Evolutionary conservation across 2,329 filamentous ascomycete genomes (phyloP).

Genomic region (Epichloe festucae): DNA sequence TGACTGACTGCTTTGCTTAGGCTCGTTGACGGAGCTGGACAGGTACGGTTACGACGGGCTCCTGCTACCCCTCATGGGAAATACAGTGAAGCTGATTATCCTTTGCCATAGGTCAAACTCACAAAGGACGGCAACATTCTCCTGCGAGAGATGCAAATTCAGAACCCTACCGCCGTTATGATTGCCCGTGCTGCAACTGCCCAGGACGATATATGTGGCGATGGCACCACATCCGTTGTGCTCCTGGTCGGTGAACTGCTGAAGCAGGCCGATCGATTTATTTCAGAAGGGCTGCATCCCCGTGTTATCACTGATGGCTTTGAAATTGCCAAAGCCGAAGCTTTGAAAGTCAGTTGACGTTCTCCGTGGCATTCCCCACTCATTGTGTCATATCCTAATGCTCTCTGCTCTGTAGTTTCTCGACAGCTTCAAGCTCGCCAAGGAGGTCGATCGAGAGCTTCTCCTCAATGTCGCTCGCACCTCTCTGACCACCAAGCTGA

Average conservation of each 20-base stretch:
- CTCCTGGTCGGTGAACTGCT: conserved; percentile 89
- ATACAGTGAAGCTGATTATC: conserved; percentile 16
- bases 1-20: conserved; percentile 21
- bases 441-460: conserved; percentile 84
- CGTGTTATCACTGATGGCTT: conserved; percentile 95
- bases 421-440: conserved; percentile 80
- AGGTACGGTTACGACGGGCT: conserved; percentile 32
- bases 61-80: conserved; percentile 14
- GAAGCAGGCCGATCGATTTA: conserved; percentile 95
- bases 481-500: conserved; percentile 90
- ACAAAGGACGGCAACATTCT: conserved; percentile 96
- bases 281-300: conserved; percentile 91
- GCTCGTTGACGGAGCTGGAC: conserved; percentile 57
- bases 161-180: conserved; percentile 92
- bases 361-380: not conserved
- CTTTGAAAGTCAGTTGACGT: conserved; percentile 54
- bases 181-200: conserved; percentile 78
- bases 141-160: conserved; percentile 76
- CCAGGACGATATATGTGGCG: conserved; percentile 95
- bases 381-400: not conserved
- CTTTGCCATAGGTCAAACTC: conserved; percentile 66
- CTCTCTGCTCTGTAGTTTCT: conserved; percentile 53
- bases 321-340: conserved; percentile 88
- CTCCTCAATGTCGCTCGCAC: conserved; percentile 87
- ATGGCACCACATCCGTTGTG: conserved; percentile 94